Evolutionary conservation across 225 moss, liverwort and hornwort genomes (phyloP).

Genomic region (Polytrichum formosum): DNA sequence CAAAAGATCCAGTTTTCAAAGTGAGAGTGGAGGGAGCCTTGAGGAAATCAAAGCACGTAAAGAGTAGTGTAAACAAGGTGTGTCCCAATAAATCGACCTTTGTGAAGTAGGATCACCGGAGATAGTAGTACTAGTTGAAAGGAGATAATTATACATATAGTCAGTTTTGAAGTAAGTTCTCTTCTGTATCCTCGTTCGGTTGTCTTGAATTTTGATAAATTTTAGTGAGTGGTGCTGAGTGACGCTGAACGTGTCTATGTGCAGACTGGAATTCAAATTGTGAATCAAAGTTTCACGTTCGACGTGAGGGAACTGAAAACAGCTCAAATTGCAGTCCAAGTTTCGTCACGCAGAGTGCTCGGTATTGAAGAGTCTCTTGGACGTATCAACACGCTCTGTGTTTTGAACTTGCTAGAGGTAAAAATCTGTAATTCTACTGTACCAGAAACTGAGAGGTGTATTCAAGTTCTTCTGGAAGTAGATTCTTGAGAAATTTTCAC

Average conservation of each 20-base stretch:
- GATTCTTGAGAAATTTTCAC: too few species aligned
- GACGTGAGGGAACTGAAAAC: slow-evolving; percentile 48
- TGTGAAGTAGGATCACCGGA: too few species aligned
- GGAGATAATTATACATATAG: too few species aligned
- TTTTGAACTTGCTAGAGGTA: slow-evolving; percentile 31
- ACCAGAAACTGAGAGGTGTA: too few species aligned
- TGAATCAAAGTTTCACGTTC: slow-evolving; percentile 53
- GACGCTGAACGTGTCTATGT: too few species aligned
- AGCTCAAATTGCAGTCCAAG: slow-evolving; percentile 35
- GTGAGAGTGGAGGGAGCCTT: slow-evolving; percentile 72
- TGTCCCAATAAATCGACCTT: not conserved
- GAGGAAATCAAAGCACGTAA: slow-evolving; percentile 67
- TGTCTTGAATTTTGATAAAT: too few species aligned
- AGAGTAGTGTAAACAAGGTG: slow-evolving; percentile 12
- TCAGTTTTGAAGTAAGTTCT: too few species aligned
- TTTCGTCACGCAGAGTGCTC: slow-evolving; percentile 37
- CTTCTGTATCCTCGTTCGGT: too few species aligned
- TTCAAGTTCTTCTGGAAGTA: too few species aligned
- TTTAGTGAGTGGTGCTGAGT: too few species aligned
- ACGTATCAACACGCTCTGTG: slow-evolving; percentile 20
- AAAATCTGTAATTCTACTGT: not conserved
- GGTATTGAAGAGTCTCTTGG: slow-evolving; percentile 56
- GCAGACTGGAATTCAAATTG: slow-evolving; percentile 24
- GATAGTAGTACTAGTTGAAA: too few species aligned
- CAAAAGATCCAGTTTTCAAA: slow-evolving; percentile 76